Evolutionary conservation across 371 early-diverging fungal species (phyloP).

Genomic region (Phascolomyces articulosus): DNA sequence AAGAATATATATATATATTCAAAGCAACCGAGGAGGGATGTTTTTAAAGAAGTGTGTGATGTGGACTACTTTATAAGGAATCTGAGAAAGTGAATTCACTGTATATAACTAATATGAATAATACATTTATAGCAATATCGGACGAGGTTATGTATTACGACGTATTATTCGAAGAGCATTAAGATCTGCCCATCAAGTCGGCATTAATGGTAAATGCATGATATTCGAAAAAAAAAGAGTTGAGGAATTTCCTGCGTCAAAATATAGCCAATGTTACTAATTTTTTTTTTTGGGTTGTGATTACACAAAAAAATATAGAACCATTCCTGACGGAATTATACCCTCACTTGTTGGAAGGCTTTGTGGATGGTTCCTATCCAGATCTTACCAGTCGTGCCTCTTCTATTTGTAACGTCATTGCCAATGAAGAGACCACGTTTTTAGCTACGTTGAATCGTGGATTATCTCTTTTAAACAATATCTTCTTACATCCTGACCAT

Average conservation of each 20-base stretch:
- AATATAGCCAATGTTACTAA: too few relatives aligned
- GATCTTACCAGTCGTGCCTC: slow-evolving; percentile 59
- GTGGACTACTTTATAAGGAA: too few relatives aligned
- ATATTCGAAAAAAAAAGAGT: slow-evolving; percentile 3
- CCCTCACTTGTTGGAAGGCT: slow-evolving; percentile 58
- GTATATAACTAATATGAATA: too few relatives aligned
- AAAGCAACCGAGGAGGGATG: too few relatives aligned
- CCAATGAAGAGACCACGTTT: slow-evolving; percentile 73
- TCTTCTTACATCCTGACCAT: slow-evolving; percentile 52
- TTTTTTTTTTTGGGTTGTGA: too few relatives aligned
- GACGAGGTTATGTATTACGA: slow-evolving; percentile 80
- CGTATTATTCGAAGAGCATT: slow-evolving; percentile 78
- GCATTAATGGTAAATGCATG: slow-evolving; percentile 61
- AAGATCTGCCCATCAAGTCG: slow-evolving; percentile 71
- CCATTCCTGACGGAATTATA: slow-evolving; percentile 68
- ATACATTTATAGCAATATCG: slow-evolving; percentile 53
- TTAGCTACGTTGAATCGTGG: slow-evolving; percentile 68
- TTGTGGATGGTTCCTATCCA: slow-evolving; percentile 58
- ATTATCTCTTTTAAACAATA: slow-evolving; percentile 56
- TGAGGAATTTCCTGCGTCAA: too few relatives aligned
- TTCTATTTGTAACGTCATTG: slow-evolving; percentile 57
- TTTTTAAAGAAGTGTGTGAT: too few relatives aligned
- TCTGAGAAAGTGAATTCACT: too few relatives aligned
- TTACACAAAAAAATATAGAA: slow-evolving; percentile 24
- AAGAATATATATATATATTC: too few relatives aligned